Conservation (phyloP, 371 early-diverging fungal species). For the Umbelopsis sp. region DNA sequence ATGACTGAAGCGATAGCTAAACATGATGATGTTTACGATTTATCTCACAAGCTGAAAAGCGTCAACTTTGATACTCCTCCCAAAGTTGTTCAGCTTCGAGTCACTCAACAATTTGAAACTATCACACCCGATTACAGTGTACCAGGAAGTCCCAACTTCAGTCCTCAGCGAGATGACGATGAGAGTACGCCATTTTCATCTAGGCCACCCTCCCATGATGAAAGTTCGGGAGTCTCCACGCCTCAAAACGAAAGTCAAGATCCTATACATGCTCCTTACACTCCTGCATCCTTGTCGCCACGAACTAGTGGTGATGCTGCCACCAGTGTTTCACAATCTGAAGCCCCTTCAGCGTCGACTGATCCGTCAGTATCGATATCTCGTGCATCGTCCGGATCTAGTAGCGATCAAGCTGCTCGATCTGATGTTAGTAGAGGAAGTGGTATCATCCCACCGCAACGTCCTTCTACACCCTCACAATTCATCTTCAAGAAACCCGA, state of each 20-base stretch:
- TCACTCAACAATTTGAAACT: constrained; percentile 41
- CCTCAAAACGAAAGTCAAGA: not conserved
- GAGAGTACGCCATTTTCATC: constrained; percentile 6
- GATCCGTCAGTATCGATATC: constrained; percentile 4
- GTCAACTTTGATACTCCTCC: constrained; percentile 43
- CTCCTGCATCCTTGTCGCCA: constrained; percentile 15
- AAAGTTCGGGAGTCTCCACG: constrained; percentile 6
- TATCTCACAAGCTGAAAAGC: constrained; percentile 28
- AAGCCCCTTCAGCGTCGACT: not conserved
- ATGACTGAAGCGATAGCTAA: constrained; percentile 19
- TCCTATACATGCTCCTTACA: constrained; percentile 1
- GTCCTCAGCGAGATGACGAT: constrained; percentile 17
- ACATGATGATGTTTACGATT: constrained; percentile 4
- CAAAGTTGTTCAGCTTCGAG: constrained; percentile 38
- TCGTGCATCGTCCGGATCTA: not conserved
- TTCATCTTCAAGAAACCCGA: constrained; percentile 53
- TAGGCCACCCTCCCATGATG: constrained; percentile 13
- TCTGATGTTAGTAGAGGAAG: not conserved
- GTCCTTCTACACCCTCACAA: constrained; percentile 44
- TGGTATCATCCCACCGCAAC: constrained; percentile 23
- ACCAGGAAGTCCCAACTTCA: constrained; percentile 41
- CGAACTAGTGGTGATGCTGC: constrained; percentile 4
- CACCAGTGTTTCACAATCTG: constrained; percentile 2
- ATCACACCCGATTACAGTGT: constrained; percentile 41
- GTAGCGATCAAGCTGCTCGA: not conserved